These are phyloP conservation scores for Pterothamnion heteromorphum DNA, from an alignment of 31 red algal genomes.

Conservation along the genomic window DNA sequence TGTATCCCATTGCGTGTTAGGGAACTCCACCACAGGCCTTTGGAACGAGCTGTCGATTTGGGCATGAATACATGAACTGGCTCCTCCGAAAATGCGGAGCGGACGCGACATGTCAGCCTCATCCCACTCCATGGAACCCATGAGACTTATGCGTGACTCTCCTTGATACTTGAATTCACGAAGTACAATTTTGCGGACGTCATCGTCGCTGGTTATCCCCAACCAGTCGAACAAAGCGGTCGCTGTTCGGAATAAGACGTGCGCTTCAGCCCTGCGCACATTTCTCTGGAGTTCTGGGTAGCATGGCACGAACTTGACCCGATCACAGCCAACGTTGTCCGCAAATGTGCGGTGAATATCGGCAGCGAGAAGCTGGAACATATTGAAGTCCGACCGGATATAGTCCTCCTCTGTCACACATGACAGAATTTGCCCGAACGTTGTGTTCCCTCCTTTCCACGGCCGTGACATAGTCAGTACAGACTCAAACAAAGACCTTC, in stretches of 20 bases:
- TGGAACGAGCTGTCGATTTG: neutral
- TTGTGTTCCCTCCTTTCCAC: neutral
- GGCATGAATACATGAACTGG: neutral
- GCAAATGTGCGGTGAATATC: neutral
- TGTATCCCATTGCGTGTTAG: neutral
- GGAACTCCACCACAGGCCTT: neutral
- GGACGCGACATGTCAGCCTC: neutral
- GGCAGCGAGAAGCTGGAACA: neutral
- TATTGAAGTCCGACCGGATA: neutral
- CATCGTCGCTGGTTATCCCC: neutral
- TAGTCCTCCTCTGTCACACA: neutral
- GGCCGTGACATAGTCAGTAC: neutral
- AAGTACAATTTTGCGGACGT: neutral
- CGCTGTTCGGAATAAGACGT: conserved; percentile 1
- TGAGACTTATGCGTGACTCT: neutral
- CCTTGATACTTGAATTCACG: neutral
- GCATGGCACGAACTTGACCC: neutral
- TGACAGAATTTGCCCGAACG: neutral
- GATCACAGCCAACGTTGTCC: neutral
- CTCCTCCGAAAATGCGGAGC: neutral
- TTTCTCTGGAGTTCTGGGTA: neutral
- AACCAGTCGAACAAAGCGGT: neutral
- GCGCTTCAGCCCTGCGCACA: neutral
- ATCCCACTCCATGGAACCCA: neutral
- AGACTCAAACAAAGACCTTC: neutral